These are phyloP conservation scores for Fusarium nisikadoi DNA, from an alignment of 2,329 filamentous ascomycete species.

Conservation along the genomic window DNA sequence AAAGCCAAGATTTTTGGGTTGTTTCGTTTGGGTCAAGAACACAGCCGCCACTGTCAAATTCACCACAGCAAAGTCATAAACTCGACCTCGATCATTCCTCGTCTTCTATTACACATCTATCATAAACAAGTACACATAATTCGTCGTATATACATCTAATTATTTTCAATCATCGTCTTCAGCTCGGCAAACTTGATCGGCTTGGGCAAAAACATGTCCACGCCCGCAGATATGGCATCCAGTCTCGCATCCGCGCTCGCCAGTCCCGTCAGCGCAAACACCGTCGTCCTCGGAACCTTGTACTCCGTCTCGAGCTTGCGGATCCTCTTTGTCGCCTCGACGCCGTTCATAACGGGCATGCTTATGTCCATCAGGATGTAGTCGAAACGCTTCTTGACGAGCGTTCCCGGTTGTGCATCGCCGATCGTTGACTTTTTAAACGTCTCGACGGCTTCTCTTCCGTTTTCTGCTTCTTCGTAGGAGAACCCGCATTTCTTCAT, in stretches of 20 bases:
- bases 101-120: conserved; percentile 13
- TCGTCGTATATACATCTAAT: conserved; percentile 20
- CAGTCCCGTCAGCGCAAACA: conserved; percentile 64
- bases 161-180: conserved; percentile 46
- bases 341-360: conserved; percentile 66
- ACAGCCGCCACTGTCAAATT: rapidly evolving
- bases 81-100: neutral
- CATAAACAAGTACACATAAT: conserved; percentile 11
- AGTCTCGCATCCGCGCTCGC: conserved; percentile 60
- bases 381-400: conserved; percentile 43
- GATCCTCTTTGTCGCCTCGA: conserved; percentile 61
- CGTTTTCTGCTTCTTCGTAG: conserved; percentile 57
- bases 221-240: conserved; percentile 60
- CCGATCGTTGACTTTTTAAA: conserved; percentile 49
- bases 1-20: rapidly evolving
- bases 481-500: conserved; percentile 55
- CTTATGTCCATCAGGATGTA: conserved; percentile 60
- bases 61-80: neutral
- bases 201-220: conserved; percentile 63
- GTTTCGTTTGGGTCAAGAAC: rapidly evolving
- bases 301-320: conserved; percentile 58
- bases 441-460: conserved; percentile 58
- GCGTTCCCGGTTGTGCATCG: neutral
- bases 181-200: conserved; percentile 58
- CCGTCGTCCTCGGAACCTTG: conserved; percentile 53